phyloP scores from a whole-genome alignment of 768 basidiomycete genomes.

The Melanogaster broomeanus region DNA sequence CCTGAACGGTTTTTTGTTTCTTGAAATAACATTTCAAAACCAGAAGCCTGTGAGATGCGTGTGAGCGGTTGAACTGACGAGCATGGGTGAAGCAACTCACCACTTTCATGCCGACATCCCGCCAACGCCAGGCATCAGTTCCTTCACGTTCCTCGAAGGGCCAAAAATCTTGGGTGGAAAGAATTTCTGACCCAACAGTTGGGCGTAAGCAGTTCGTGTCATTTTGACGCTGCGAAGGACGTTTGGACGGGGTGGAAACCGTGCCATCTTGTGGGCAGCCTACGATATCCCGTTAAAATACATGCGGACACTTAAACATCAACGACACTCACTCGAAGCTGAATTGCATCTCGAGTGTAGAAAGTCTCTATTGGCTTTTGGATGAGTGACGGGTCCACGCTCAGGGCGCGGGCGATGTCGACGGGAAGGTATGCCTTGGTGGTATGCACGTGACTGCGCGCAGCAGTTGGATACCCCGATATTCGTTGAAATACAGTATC shows the following conservation, averaged over 20 bases:
- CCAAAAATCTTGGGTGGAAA: slow-evolving; percentile 91
- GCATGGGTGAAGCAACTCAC: slow-evolving; percentile 40
- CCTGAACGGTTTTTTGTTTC: slow-evolving; percentile 69
- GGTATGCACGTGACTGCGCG: slow-evolving; percentile 68
- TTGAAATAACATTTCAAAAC: slow-evolving; percentile 96
- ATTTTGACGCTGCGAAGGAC: slow-evolving; percentile 66
- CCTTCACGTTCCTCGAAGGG: slow-evolving; percentile 63
- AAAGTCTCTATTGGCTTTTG: slow-evolving; percentile 91
- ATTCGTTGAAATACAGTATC: slow-evolving; percentile 70
- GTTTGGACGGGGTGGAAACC: slow-evolving; percentile 77
- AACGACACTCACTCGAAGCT: slow-evolving; percentile 70
- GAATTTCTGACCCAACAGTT: slow-evolving; percentile 88
- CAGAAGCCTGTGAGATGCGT: slow-evolving; percentile 65
- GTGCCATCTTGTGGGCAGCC: slow-evolving; percentile 87
- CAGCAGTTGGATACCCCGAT: slow-evolving; percentile 70
- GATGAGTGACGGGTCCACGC: slow-evolving; percentile 62
- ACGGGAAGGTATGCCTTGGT: slow-evolving; percentile 79
- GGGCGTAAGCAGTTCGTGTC: slow-evolving; percentile 94
- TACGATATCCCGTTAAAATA: slow-evolving; percentile 32
- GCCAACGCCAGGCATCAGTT: slow-evolving; percentile 71
- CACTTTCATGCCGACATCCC: slow-evolving; percentile 92
- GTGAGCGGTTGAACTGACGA: background rate
- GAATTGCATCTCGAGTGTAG: slow-evolving; percentile 91
- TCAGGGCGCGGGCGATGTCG: slow-evolving; percentile 76
- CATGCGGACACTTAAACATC: background rate